These are phyloP conservation scores for Austroboletus eburneus DNA, from an alignment of 768 basidiomycete genomes.

Conservation along the genomic window DNA sequence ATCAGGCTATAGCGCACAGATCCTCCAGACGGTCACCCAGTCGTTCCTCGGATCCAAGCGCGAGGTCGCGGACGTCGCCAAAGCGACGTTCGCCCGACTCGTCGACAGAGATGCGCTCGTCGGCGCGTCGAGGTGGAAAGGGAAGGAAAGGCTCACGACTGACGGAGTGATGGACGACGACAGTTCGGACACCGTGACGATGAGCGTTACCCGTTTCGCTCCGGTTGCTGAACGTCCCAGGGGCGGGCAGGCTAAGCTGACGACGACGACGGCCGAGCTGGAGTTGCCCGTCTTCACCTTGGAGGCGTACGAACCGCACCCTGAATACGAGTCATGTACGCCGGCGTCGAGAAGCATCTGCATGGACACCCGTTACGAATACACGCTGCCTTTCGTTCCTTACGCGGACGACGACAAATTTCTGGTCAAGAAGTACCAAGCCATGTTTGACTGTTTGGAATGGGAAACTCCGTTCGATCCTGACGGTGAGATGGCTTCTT, in stretches of 20 bases:
- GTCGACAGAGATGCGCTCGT: neutral
- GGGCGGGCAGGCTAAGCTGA: no score
- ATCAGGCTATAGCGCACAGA: conserved; percentile 23
- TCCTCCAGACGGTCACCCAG: conserved; percentile 18
- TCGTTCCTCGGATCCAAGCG: conserved; percentile 5
- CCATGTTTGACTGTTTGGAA: conserved; percentile 20
- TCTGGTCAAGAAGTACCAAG: conserved; percentile 25
- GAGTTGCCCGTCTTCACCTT: conserved; percentile 17
- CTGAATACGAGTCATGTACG: conserved; percentile 45
- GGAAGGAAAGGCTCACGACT: no score
- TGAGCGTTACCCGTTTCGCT: conserved; percentile 11
- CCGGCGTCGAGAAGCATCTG: conserved; percentile 35
- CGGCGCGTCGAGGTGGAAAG: neutral
- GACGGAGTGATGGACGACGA: no score
- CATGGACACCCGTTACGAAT: neutral
- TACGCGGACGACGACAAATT: conserved; percentile 47
- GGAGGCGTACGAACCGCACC: conserved; percentile 19
- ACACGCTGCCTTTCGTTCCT: conserved; percentile 34
- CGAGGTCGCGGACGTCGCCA: conserved; percentile 14
- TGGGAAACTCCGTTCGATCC: conserved; percentile 45
- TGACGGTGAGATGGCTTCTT: conserved; percentile 38
- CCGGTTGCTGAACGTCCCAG: no score
- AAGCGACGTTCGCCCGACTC: conserved; percentile 4
- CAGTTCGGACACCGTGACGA: neutral
- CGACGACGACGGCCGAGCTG: neutral